Evolutionary conservation across 495 filamentous ascomycete genomes (phyloP).

Genomic region (Bacidia gigantensis): DNA sequence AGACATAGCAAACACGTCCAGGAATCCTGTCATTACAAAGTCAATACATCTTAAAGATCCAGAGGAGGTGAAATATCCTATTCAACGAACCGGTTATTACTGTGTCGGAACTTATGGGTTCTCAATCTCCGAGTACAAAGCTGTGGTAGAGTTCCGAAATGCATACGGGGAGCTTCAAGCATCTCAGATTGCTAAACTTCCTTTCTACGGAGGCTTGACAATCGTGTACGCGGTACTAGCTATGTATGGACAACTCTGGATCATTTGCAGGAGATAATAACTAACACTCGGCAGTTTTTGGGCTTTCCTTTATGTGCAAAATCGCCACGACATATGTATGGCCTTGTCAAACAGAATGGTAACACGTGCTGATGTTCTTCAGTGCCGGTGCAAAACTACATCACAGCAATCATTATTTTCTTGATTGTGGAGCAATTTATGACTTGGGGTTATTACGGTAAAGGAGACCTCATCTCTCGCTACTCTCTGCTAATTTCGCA

Average conservation of each 20-base stretch:
- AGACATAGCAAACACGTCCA: constrained; percentile 54
- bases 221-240: constrained; percentile 86
- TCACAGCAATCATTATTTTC: constrained; percentile 92
- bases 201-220: constrained; percentile 91
- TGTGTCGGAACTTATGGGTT: constrained; percentile 71
- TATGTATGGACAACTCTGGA: constrained; percentile 21
- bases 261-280: background rate
- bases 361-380: constrained; percentile 23
- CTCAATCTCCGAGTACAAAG: constrained; percentile 52
- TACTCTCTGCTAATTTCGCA: constrained; percentile 6
- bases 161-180: constrained; percentile 92
- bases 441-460: constrained; percentile 91
- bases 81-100: constrained; percentile 88
- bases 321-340: constrained; percentile 80
- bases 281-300: constrained; percentile 41
- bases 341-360: background rate
- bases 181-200: constrained; percentile 89
- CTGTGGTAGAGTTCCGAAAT: constrained; percentile 82
- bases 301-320: constrained; percentile 91
- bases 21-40: constrained; percentile 58
- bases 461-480: background rate
- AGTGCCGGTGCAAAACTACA: constrained; percentile 99
- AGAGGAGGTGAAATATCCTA: constrained; percentile 58
- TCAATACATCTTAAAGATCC: constrained; percentile 72
- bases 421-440: constrained; percentile 89